These are phyloP conservation scores for Moesziomyces sp. DNA, from an alignment of 1,284 basidiomycete genomes.

Conservation along the genomic window DNA sequence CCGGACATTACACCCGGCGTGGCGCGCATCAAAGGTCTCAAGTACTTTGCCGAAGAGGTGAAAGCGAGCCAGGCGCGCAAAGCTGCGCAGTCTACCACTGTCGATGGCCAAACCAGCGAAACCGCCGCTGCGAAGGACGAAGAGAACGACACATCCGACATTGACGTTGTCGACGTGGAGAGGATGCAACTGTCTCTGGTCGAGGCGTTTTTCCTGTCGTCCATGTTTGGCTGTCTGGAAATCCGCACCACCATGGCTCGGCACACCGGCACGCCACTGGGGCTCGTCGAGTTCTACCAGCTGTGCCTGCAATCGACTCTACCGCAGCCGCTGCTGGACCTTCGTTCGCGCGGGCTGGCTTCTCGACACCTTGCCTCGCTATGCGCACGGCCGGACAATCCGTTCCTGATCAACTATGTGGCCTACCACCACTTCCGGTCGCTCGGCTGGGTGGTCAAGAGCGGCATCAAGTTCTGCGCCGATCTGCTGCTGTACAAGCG, in stretches of 20 bases:
- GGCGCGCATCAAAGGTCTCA: conserved; percentile 58
- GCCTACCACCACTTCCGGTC: conserved; percentile 95
- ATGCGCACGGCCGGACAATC: conserved; percentile 77
- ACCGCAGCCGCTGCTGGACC: conserved; percentile 20
- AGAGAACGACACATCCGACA: conserved; percentile 37
- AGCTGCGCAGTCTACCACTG: conserved; percentile 7
- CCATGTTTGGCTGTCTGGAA: conserved; percentile 85
- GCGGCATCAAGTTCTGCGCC: conserved; percentile 95
- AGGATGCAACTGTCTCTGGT: conserved; percentile 90
- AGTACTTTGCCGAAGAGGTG: conserved; percentile 57
- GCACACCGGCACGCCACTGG: conserved; percentile 2
- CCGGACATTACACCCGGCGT: conserved; percentile 52
- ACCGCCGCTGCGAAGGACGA: not conserved
- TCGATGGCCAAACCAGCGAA: not conserved
- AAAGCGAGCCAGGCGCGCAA: conserved; percentile 45
- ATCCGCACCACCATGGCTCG: conserved; percentile 67
- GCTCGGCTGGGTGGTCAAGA: conserved; percentile 96
- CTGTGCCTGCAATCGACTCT: conserved; percentile 38
- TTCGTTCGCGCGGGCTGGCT: conserved; percentile 27
- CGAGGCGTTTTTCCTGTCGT: conserved; percentile 90
- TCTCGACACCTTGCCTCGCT: conserved; percentile 31
- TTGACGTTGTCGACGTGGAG: conserved; percentile 78
- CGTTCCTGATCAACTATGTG: conserved; percentile 89
- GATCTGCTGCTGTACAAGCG: conserved; percentile 94
- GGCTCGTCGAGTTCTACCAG: conserved; percentile 41